A percentile compares a stretch with the other conserved stretches of the same genome.
phyloP scores from a whole-genome alignment of 345 rosid genomes.

The Atalantia buxifolia region DNA sequence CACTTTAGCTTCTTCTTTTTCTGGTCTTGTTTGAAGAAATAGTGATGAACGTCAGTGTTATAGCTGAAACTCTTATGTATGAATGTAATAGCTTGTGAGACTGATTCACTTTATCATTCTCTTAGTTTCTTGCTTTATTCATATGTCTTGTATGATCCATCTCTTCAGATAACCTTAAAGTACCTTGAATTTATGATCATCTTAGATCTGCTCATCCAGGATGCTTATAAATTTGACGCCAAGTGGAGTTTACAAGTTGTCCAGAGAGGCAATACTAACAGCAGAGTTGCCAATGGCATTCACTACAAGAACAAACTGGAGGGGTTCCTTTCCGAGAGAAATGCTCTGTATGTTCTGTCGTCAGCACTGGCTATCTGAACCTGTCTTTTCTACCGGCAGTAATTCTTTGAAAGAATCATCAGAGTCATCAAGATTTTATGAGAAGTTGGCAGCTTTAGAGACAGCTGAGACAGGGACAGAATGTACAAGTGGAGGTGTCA shows the following conservation, averaged over 20 bases:
- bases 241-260: constrained; percentile 75
- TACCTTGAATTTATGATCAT: constrained; percentile 3
- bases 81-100: background rate
- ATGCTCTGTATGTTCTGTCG: constrained; percentile 74
- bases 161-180: background rate
- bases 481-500: constrained; percentile 29
- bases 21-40: background rate
- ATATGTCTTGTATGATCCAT: constrained; percentile 5
- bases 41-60: background rate
- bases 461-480: constrained; percentile 24
- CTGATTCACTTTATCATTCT: background rate
- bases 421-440: constrained; percentile 45
- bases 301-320: constrained; percentile 81
- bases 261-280: constrained; percentile 63
- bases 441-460: constrained; percentile 46
- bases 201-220: constrained; percentile 36
- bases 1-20: background rate
- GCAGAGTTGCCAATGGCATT: constrained; percentile 66
- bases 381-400: constrained; percentile 41
- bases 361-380: constrained; percentile 78
- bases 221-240: constrained; percentile 68
- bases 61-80: background rate
- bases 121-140: background rate
- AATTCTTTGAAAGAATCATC: constrained; percentile 39
- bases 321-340: constrained; percentile 81